Base-by-base conservation (phyloP, 768 basidiomycete species). In the Leccinum pellstonianum region DNA sequence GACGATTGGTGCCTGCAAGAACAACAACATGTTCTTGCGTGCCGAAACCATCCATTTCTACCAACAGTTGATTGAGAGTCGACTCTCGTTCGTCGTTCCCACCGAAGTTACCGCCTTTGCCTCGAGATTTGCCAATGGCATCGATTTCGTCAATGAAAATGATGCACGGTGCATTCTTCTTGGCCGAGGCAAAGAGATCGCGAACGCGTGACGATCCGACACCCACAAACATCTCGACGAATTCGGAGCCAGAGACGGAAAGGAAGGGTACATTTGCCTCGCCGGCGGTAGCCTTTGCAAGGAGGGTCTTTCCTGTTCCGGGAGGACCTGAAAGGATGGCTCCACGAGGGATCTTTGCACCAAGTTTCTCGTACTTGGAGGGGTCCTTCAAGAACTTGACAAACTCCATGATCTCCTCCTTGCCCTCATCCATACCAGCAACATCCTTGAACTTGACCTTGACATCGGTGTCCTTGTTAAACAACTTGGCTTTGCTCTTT, bases 141-240 rank as follows among this genome's bases (percentile, higher is more conserved):
- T 99, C 97, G 63, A 99, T 99, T 78, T 99, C 97, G 75, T 99
- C 97, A 63, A 99, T 85, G 77, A 99, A 99, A 72, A 99, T 92
- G 80, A 99, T 99, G 71, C 93, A 95, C 0, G 97, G 97, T 0
- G 97, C 95, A 71, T 97, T 86, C 81, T 98, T 98, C 83, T 92
- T 95, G 51, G 97, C 97, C 4, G 91, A 95, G 35, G 95, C 91
- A 74, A 99, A 99, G 47, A 99, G 86, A 76, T 99, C 97, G 52
- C 97, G 88, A 11, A 99, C 97, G 63, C 97, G 86, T 4, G 94
- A 95, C 3, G 97, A 95, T 59, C 97, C 97, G 54, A 98, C 97
- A 75, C 97, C 97, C 66, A 99, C 97, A 71, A 98, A 99, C 95
- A 98, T 98, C 77, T 99, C 97, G 61, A 99, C 95, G 72, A 99